Percentiles rank a stretch among this genome's conserved stretches.
Conservation (phyloP, 2,329 filamentous ascomycete species). For the Epichloe gansuensis region DNA sequence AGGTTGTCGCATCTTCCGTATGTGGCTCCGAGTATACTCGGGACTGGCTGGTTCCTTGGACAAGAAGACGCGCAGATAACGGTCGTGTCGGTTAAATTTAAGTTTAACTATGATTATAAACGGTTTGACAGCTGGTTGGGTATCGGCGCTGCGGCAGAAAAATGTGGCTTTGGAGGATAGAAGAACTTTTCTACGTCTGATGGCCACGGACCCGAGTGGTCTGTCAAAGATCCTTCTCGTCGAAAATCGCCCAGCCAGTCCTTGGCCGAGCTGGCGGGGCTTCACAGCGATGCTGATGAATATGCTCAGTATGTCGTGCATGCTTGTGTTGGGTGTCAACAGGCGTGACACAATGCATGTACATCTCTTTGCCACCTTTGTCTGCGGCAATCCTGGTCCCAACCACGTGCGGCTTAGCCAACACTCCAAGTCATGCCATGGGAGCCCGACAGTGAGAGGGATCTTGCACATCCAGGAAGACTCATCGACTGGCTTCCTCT, state of each 20-base stretch:
- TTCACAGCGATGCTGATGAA: not conserved
- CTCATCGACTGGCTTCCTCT: slow-evolving; percentile 3
- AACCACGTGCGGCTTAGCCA: no score
- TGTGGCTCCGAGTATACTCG: not conserved
- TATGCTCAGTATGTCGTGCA: no score
- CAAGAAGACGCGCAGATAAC: slow-evolving; percentile 14
- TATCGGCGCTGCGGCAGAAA: slow-evolving; percentile 7
- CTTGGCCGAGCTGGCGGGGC: not conserved
- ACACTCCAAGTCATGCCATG: no score
- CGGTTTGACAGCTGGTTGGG: slow-evolving; percentile 4
- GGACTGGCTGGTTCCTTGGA: slow-evolving; percentile 11
- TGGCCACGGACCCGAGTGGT: not conserved
- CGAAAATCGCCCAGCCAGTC: not conserved
- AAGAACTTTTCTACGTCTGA: not conserved
- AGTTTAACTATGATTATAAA: no score
- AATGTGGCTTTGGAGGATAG: slow-evolving; percentile 5
- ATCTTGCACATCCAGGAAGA: no score
- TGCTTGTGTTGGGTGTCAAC: no score
- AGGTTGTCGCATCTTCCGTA: not conserved
- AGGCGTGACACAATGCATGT: no score
- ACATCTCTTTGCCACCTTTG: no score
- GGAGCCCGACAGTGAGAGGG: no score
- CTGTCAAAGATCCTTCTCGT: not conserved
- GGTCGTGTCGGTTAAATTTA: no score
- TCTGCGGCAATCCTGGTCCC: no score